Evolutionary conservation across 495 filamentous ascomycete genomes (phyloP), one percentile per base, ranked within the genome.

Genomic region (Penicillium flavigenum): DNA sequence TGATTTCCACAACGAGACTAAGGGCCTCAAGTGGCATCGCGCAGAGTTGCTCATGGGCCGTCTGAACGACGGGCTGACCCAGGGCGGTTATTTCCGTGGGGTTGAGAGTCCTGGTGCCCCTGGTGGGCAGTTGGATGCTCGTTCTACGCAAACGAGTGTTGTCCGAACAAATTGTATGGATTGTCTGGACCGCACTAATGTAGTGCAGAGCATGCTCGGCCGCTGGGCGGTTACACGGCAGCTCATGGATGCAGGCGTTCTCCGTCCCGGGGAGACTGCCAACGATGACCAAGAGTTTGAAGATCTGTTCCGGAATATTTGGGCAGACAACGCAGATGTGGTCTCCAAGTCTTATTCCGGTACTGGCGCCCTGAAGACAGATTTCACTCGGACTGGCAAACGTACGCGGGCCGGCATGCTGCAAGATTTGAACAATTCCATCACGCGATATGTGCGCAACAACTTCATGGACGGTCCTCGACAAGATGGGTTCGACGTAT

Each of bases 111-210:
- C 91, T 1, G 89, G 83, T 67, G 83, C 81, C 59, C 63, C 79
- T 55, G 78, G 83, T 55, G 86, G 88, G 17, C 83, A 84, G 36
- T 72, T 96, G 8, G 92, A 96, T 62, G 82, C 89, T 38, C 87
- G 92, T 29, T 86, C 83, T 47, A 78, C 78, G 47, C 94, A 98
- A 76, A 87, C 82, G 5, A 88, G 86, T 59, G 92, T 97, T 10
- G 91, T 98, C 24, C 86, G 94, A 43, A 97, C 94, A 20, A 98
- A 98, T 67, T 98, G 94, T 72, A 98, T 98, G 94, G 94, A 98
- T 75, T 98, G 95, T 63, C 81, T 98, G 11, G 94, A 98, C 72
- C 90, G 94, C 51, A 98, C 94, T 48, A 98, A 98, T 68, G 91
- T 98, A 10, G 89, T 98, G 2, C 94, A 98, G 70, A 94, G 88